These are phyloP conservation scores for Saturnispora sekii DNA, from an alignment of 805 yeast species.

Conservation along the genomic window DNA sequence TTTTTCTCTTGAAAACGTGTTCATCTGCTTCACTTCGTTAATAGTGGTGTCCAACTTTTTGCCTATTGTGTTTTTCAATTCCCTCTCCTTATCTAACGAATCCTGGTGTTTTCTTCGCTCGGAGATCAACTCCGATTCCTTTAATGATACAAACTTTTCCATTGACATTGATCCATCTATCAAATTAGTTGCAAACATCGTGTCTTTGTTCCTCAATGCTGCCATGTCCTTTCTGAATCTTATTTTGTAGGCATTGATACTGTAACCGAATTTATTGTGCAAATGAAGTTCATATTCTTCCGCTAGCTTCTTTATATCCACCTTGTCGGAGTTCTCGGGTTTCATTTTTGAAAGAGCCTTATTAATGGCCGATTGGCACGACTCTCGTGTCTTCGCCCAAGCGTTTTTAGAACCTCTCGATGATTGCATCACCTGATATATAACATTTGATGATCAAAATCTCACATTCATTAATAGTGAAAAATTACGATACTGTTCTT, in stretches of 20 bases:
- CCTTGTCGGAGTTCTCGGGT: not conserved
- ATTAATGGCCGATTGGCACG: slow-evolving; percentile 17
- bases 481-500: too few relatives aligned
- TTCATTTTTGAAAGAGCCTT: slow-evolving; percentile 12
- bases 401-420: slow-evolving; percentile 1
- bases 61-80: slow-evolving; percentile 22
- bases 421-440: too few relatives aligned
- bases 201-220: slow-evolving; percentile 22
- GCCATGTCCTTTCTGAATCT: slow-evolving; percentile 26
- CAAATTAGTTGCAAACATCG: slow-evolving; percentile 18
- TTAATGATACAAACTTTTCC: slow-evolving; percentile 17
- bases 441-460: too few relatives aligned
- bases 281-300: slow-evolving; percentile 20
- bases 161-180: slow-evolving; percentile 14
- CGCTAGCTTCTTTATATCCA: slow-evolving; percentile 10
- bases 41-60: slow-evolving; percentile 21
- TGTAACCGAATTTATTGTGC: slow-evolving; percentile 11
- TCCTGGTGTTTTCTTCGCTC: slow-evolving; percentile 22
- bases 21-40: slow-evolving; percentile 19
- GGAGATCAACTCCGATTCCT: slow-evolving; percentile 20
- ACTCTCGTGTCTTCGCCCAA: slow-evolving; percentile 18
- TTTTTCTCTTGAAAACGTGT: slow-evolving; percentile 23
- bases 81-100: slow-evolving; percentile 22
- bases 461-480: too few relatives aligned
- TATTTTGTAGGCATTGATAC: slow-evolving; percentile 18